Base-by-base conservation (phyloP, 2,329 filamentous ascomycete genomes). In the Curvularia sp. region DNA sequence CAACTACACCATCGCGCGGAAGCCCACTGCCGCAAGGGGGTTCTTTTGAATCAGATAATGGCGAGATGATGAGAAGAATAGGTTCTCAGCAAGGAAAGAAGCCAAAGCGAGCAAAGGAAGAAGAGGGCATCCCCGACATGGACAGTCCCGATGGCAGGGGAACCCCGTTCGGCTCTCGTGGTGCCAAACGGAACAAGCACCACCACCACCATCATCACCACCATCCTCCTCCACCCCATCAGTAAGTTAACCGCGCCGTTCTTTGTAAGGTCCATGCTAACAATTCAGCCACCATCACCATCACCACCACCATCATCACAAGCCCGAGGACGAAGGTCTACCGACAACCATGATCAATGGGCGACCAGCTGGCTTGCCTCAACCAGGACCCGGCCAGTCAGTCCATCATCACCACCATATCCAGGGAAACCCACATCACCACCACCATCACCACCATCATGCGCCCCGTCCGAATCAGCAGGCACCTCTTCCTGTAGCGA, bases 101-200 rank as follows among this genome's bases (percentile, higher is more conserved):
- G 42, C 61, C 67, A 4, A 76, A 91, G 61, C 91, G 92, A 75
- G 80, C 88, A 2, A 92, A 92, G 71, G 91, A 96, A 53, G 92
- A 95, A 44, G 89, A 92, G 3, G 76, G 76, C 30, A 85, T 84
- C 62, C 82, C 82, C 31, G 92, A 86, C 43, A 75, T 87, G 60
- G 91, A 95, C 57, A 87, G 86, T 57, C 85, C 82, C 57, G 85
- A 84, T 33, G 88, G 88, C 26, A 82, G 87, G 65, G 81, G 81
- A 12, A 88, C 89, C 1, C 87, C 88, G 1, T 83, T 82, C 43
- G 84, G 85, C 58, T 77, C 82, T 55, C 91, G 93, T 71, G 88
- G 88, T 60, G 75, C 84, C 55, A 94, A 95, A 77, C 87, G 88
- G 18, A 73, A 76, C 46, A 83, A 83, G 64, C 76, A 79, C 64